Evolutionary conservation across 306 rosid species (phyloP).

Genomic region (Hippophae gyantsensis): DNA sequence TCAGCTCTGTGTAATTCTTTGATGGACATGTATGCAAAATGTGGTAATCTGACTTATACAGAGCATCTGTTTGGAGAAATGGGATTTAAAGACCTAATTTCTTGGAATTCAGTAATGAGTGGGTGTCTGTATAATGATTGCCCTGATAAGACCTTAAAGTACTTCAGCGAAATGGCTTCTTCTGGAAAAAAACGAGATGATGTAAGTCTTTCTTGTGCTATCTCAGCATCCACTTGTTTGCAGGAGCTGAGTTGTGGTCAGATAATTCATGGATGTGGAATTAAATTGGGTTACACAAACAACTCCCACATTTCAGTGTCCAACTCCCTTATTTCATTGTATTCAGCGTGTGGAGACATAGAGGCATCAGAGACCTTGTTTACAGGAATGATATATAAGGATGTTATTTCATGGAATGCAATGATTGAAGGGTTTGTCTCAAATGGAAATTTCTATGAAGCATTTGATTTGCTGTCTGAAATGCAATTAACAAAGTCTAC

Average conservation of each 20-base stretch:
- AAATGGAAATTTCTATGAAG: constrained; percentile 25
- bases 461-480: constrained; percentile 33
- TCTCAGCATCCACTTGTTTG: constrained; percentile 36
- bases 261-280: constrained; percentile 32
- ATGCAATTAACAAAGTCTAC: constrained; percentile 29
- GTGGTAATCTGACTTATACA: constrained; percentile 28
- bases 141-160: constrained; percentile 28
- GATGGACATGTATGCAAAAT: constrained; percentile 45
- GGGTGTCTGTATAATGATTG: constrained; percentile 31
- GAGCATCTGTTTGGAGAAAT: constrained; percentile 31
- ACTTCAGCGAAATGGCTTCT: constrained; percentile 27
- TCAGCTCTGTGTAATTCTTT: constrained; percentile 34
- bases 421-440: too few relatives aligned
- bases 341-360: constrained; percentile 29
- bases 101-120: constrained; percentile 53
- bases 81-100: constrained; percentile 32
- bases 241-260: constrained; percentile 29
- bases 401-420: constrained; percentile 20
- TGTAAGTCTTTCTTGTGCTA: constrained; percentile 36
- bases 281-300: constrained; percentile 33
- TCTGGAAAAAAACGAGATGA: constrained; percentile 27
- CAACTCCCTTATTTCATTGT: constrained; percentile 49
- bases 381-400: constrained; percentile 52
- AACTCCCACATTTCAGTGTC: constrained; percentile 23
- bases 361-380: constrained; percentile 23